A percentile compares a stretch with the other conserved stretches of the same genome.
Conservation (phyloP, 2,329 filamentous ascomycete genomes). For the Sporothrix variecibatus region DNA sequence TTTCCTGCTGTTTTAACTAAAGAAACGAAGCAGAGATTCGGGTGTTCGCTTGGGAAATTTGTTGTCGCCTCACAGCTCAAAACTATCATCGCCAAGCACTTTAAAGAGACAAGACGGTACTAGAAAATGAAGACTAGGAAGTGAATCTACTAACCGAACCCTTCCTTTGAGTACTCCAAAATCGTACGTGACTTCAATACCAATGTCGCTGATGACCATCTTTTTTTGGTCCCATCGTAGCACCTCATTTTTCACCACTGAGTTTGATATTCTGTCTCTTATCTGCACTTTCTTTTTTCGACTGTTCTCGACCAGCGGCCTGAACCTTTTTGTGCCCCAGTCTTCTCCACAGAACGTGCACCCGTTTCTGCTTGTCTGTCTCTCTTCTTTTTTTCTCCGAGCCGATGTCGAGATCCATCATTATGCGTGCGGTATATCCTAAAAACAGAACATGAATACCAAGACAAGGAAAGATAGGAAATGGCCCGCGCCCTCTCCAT, state of each 20-base stretch:
- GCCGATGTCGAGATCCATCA: neutral
- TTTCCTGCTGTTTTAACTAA: too few relatives aligned
- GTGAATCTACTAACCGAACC: neutral
- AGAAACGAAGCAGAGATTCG: neutral
- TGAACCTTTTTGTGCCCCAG: neutral
- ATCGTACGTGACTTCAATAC: too few relatives aligned
- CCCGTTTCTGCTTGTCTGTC: neutral
- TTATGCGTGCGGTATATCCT: slow-evolving; percentile 13
- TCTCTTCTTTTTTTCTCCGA: slow-evolving; percentile 7
- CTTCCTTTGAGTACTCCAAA: neutral
- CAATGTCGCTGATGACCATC: too few relatives aligned
- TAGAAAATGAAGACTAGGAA: neutral
- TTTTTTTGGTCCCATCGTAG: too few relatives aligned
- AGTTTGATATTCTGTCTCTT: neutral
- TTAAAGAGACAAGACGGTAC: neutral
- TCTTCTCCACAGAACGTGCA: neutral
- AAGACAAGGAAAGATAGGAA: neutral
- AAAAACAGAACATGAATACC: slow-evolving; percentile 9
- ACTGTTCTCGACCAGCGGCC: neutral
- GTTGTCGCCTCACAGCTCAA: neutral
- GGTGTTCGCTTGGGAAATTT: neutral
- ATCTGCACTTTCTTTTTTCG: neutral
- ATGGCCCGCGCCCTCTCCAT: neutral
- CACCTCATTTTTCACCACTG: too few relatives aligned
- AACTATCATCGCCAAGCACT: neutral